Conservation (phyloP, 2,329 filamentous ascomycete genomes). For the Endoconidiophora polonica region DNA sequence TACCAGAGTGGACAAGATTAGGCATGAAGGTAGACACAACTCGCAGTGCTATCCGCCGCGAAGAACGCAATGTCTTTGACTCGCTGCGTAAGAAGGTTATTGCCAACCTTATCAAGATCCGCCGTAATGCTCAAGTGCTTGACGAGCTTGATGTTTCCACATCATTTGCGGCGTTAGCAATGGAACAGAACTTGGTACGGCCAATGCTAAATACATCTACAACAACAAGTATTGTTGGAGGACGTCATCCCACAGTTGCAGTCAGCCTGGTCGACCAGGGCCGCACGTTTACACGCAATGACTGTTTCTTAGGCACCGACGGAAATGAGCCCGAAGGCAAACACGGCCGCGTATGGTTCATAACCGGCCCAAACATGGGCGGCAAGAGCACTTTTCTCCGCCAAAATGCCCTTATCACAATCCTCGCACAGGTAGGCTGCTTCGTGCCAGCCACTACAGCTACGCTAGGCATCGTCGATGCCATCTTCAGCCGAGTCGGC, state of each 20-base stretch:
- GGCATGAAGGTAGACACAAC: conserved; percentile 65
- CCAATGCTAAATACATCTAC: conserved; percentile 48
- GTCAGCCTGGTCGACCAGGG: conserved; percentile 64
- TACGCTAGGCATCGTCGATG: conserved; percentile 81
- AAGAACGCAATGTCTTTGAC: conserved; percentile 69
- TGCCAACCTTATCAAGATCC: conserved; percentile 64
- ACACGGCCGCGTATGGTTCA: conserved; percentile 45
- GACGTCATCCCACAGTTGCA: conserved; percentile 86
- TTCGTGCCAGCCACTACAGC: conserved; percentile 84
- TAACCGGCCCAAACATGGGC: conserved; percentile 92
- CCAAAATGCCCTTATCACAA: conserved; percentile 86
- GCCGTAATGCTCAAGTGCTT: conserved; percentile 77
- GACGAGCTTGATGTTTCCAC: conserved; percentile 86
- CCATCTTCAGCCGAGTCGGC: conserved; percentile 83
- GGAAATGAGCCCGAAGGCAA: neutral
- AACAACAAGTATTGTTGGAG: conserved; percentile 60
- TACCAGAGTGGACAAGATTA: conserved; percentile 67
- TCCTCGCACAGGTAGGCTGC: conserved; percentile 80
- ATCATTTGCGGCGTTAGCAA: conserved; percentile 65
- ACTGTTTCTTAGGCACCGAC: conserved; percentile 54
- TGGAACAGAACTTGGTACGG: conserved; percentile 55
- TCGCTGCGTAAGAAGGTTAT: conserved; percentile 61
- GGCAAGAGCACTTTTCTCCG: conserved; percentile 93
- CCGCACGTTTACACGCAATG: conserved; percentile 67
- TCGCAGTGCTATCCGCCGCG: conserved; percentile 60